Evolutionary conservation across 495 filamentous ascomycete species (phyloP).

Genomic region (Penicillium angulare): DNA sequence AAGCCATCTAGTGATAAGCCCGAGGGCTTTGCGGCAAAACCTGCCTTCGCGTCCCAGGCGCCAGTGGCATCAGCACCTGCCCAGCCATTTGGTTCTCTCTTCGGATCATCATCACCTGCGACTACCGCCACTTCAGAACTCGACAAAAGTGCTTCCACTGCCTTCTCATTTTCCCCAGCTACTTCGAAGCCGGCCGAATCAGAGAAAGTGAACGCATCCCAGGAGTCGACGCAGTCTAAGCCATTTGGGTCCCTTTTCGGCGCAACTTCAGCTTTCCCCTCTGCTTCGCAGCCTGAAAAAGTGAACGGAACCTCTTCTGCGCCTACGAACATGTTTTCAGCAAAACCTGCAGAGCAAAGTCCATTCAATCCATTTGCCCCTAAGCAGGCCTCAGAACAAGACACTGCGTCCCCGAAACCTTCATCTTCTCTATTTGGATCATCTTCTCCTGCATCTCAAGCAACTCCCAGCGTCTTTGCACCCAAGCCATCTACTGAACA

Average conservation of each 20-base stretch:
- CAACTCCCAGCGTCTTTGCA: neutral
- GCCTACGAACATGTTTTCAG: slow-evolving; percentile 9
- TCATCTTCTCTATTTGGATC: neutral
- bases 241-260: neutral
- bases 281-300: slow-evolving; percentile 10
- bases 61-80: neutral
- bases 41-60: too few relatives aligned
- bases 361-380: neutral
- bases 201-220: neutral
- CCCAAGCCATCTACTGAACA: neutral
- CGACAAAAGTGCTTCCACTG: neutral
- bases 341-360: neutral
- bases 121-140: neutral
- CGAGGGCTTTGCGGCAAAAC: too few relatives aligned
- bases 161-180: neutral
- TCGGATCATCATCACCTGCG: neutral
- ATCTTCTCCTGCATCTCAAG: neutral
- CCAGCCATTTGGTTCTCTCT: neutral
- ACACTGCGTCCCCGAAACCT: neutral
- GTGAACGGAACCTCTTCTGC: too few relatives aligned
- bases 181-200: slow-evolving; percentile 1
- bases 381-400: neutral
- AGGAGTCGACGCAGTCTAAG: neutral
- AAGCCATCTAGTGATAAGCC: neutral
- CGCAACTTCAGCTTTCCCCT: neutral